phyloP scores from a whole-genome alignment of 257 asterid genomes.

The Gynochthodes officinalis region DNA sequence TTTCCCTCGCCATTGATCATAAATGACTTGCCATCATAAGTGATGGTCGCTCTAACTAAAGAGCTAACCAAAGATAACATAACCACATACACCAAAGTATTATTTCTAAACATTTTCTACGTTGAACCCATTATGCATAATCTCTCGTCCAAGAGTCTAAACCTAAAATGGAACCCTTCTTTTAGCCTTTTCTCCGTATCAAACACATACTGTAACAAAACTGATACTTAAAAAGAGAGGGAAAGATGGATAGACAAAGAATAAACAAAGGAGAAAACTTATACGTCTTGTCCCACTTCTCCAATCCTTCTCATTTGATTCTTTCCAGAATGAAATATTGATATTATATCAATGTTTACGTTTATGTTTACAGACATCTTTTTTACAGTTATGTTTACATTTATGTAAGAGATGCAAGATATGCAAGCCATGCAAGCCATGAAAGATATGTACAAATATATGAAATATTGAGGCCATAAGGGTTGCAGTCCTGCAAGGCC shows the following conservation, averaged over 20 bases:
- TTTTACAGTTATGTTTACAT: too few relatives aligned
- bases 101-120: conserved; percentile 27
- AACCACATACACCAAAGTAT: conserved; percentile 17
- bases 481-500: not conserved
- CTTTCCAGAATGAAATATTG: conserved; percentile 9
- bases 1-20: conserved; percentile 35
- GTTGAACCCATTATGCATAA: conserved; percentile 16
- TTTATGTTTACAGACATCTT: too few relatives aligned
- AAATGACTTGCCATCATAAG: conserved; percentile 41
- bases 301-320: conserved; percentile 14
- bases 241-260: not conserved
- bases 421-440: too few relatives aligned
- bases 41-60: conserved; percentile 29
- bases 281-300: conserved; percentile 6
- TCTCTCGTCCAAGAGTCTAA: not conserved
- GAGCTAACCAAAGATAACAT: conserved; percentile 20
- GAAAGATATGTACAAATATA: too few relatives aligned
- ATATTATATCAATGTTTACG: too few relatives aligned
- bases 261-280: not conserved
- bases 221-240: not conserved
- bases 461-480: not conserved
- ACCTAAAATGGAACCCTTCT: conserved; percentile 7
- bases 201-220: not conserved
- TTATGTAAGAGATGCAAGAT: not conserved
- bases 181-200: not conserved